These are phyloP conservation scores for Botrytis galanthina DNA, from an alignment of 2,329 filamentous ascomycete genomes.

Conservation along the genomic window DNA sequence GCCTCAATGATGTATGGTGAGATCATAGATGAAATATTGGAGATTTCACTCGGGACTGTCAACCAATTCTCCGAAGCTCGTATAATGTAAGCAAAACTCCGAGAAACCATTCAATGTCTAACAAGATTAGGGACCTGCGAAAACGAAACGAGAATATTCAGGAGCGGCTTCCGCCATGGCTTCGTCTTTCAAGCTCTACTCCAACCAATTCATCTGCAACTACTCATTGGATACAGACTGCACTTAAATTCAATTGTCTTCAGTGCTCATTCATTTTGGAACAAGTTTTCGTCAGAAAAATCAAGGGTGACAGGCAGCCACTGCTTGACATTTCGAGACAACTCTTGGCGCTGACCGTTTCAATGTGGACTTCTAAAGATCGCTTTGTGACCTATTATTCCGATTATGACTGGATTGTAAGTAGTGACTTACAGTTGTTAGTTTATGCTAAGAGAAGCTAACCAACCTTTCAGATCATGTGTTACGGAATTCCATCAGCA, in stretches of 20 bases:
- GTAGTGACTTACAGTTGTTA: not conserved
- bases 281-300: conserved; percentile 50
- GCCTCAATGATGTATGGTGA: conserved; percentile 48
- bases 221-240: conserved; percentile 34
- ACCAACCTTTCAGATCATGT: conserved; percentile 38
- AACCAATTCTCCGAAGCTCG: conserved; percentile 5
- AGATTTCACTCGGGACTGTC: conserved; percentile 46
- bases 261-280: conserved; percentile 47
- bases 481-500: conserved; percentile 49
- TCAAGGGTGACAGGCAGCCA: conserved; percentile 31
- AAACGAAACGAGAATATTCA: conserved; percentile 42
- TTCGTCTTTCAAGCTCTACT: conserved; percentile 41
- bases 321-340: conserved; percentile 44
- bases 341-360: conserved; percentile 47
- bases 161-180: conserved; percentile 39
- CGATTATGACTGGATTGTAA: conserved; percentile 48
- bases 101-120: conserved; percentile 26
- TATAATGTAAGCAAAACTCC: not conserved
- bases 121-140: conserved; percentile 38
- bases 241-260: conserved; percentile 41
- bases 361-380: conserved; percentile 51
- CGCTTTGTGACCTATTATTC: conserved; percentile 43
- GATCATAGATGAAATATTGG: conserved; percentile 58
- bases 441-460: not conserved
- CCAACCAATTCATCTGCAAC: conserved; percentile 45